phyloP scores from a whole-genome alignment of 2,329 filamentous ascomycete species.

The Aspergillus tamarii region DNA sequence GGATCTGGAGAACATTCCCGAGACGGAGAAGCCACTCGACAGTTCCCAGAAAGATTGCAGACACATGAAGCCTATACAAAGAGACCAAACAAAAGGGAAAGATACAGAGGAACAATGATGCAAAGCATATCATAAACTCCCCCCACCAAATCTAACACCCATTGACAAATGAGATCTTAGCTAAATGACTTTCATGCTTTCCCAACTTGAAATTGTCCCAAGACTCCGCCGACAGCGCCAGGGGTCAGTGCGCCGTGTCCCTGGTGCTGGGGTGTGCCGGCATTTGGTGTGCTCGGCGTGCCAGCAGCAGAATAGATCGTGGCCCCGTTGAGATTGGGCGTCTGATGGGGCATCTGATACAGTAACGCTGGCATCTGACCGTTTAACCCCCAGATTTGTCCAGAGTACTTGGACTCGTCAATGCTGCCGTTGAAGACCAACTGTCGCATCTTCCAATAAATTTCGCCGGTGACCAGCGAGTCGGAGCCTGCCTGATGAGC shows the following conservation, averaged over 20 bases:
- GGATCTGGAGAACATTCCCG: neutral
- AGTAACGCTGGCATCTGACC: slow-evolving; percentile 64
- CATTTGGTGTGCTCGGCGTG: slow-evolving; percentile 70
- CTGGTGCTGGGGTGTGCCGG: slow-evolving; percentile 56
- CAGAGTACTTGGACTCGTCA: slow-evolving; percentile 74
- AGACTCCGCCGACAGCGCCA: slow-evolving; percentile 72
- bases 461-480: slow-evolving; percentile 86
- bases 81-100: slow-evolving; percentile 6
- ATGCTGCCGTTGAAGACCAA: slow-evolving; percentile 84
- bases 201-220: slow-evolving; percentile 66
- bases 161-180: slow-evolving; percentile 5
- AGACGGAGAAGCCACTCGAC: neutral
- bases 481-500: slow-evolving; percentile 94
- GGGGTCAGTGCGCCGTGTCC: slow-evolving; percentile 70
- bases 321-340: slow-evolving; percentile 59
- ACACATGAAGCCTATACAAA: slow-evolving; percentile 20
- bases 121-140: slow-evolving; percentile 16
- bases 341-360: slow-evolving; percentile 52
- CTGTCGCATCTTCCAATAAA: slow-evolving; percentile 91
- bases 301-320: slow-evolving; percentile 53
- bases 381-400: slow-evolving; percentile 92
- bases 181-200: slow-evolving; percentile 30
- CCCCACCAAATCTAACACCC: slow-evolving; percentile 19
- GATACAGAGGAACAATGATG: slow-evolving; percentile 10
- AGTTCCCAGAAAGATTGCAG: neutral